Evolutionary conservation across 1,284 basidiomycete genomes (phyloP), one percentile per base, ranked within the genome.

Genomic region (Fomitopsis betulina): DNA sequence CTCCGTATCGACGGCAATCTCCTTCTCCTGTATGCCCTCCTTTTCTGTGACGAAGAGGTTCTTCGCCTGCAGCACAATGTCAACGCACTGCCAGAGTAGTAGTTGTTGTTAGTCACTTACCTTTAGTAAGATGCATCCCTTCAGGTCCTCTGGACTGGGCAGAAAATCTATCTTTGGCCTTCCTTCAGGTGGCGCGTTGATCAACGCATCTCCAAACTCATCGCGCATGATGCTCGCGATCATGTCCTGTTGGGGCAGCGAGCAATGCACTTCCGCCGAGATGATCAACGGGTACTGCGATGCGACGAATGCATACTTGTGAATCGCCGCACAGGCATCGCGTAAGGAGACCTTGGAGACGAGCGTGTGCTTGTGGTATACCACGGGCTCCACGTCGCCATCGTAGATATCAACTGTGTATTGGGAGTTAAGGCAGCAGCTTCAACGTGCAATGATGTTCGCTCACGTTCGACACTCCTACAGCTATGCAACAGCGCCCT

Each of bases 201-300:
- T 78, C 12, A 99, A 79, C 27, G 81, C 77, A 33, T 89, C 83
- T 0, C 94, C 94, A 65, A 99, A 93, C 1, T 85, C 85, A 35
- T 88, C 83, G 15, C 72, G 78, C 81, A 99, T 87, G 61, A 96
- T 93, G 1, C 76, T 70, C 0, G 88, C 94, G 30, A 98, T 80
- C 69, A 82, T 79, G 52, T 91, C 91, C 72, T 99, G 96, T 72
- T 97, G 94, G 21, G 81, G 72, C 3, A 94, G 66, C 0, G 84
- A 80, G 71, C 94, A 97, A 68, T 98, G 96, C 1, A 98, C 84
- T 75, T 99, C 96, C 19, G 95, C 89, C 10, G 94, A 97, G 62
- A 99, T 89, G 69, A 99, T 91, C 65, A 99, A 79, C 0, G 96
- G 96, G 70, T 96, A 98, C 0, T 94, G 93, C 2, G 94, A 97